phyloP scores from a whole-genome alignment of 2,329 filamentous ascomycete genomes.

The Fusarium compactum region DNA sequence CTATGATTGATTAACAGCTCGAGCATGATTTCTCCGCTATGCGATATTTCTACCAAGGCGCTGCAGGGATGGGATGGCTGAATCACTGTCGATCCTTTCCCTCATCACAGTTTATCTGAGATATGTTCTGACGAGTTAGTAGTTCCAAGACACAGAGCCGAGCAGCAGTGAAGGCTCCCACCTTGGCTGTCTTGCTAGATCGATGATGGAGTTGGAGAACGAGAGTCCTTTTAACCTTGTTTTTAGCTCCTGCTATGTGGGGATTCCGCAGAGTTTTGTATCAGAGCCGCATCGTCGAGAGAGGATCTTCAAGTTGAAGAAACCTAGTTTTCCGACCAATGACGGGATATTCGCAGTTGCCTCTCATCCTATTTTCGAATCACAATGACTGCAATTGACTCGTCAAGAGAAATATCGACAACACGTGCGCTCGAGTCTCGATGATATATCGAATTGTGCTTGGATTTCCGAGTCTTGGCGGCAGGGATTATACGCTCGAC shows the following conservation, averaged over 20 bases:
- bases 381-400: not conserved
- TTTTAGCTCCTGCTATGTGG: constrained; percentile 27
- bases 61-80: constrained; percentile 2
- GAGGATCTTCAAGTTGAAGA: not conserved
- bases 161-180: not conserved
- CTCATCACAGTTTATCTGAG: not conserved
- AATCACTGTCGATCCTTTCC: not conserved
- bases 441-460: constrained; percentile 8
- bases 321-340: not conserved
- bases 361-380: not conserved
- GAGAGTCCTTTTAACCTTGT: constrained; percentile 37
- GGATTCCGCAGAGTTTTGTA: constrained; percentile 5
- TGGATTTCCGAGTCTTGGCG: constrained; percentile 30
- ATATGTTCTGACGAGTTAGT: constrained; percentile 5
- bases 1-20: not conserved
- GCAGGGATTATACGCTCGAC: constrained; percentile 27
- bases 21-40: not conserved
- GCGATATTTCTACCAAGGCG: not conserved
- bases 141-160: not conserved
- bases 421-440: constrained; percentile 18
- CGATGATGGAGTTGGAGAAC: not conserved
- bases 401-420: not conserved
- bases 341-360: not conserved
- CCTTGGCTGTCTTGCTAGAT: not conserved
- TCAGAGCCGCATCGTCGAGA: constrained; percentile 21